A percentile compares a stretch with the other conserved stretches of the same genome.
These are phyloP conservation scores for Metschnikowia amazonensis DNA, from an alignment of 805 yeast genomes.

Conservation along the genomic window DNA sequence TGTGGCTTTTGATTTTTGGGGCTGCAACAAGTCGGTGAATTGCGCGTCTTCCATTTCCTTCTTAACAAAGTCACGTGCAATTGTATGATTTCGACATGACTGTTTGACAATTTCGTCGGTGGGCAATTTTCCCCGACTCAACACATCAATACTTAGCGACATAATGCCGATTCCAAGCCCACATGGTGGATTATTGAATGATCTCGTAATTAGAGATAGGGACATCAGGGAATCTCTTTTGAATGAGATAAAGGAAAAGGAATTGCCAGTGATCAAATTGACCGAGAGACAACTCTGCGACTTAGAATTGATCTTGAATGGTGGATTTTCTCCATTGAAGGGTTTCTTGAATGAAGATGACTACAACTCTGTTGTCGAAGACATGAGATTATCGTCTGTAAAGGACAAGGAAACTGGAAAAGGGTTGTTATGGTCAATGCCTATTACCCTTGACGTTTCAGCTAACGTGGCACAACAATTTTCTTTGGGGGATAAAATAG, in stretches of 20 bases:
- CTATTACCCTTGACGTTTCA: conserved; percentile 81
- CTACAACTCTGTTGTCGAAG: conserved; percentile 62
- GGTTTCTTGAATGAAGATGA: conserved; percentile 67
- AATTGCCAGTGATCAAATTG: conserved; percentile 47
- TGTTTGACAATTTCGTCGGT: not conserved
- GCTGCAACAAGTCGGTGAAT: not conserved
- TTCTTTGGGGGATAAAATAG: conserved; percentile 58
- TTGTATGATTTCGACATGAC: conserved; percentile 3
- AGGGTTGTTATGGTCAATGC: conserved; percentile 88
- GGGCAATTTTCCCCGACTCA: not conserved
- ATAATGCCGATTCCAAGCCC: conserved; percentile 64
- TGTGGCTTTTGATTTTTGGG: not conserved
- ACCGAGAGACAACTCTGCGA: conserved; percentile 92
- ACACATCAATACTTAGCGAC: not conserved
- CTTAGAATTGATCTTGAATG: conserved; percentile 83
- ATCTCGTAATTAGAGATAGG: conserved; percentile 78
- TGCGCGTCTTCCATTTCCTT: conserved; percentile 4
- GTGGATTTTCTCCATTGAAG: conserved; percentile 85
- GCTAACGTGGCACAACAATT: conserved; percentile 44
- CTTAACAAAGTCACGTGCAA: conserved; percentile 4
- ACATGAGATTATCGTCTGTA: conserved; percentile 60
- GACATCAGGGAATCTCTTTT: conserved; percentile 52
- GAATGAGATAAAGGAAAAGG: conserved; percentile 47
- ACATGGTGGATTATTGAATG: conserved; percentile 90
- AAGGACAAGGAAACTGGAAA: conserved; percentile 29